Conservation (phyloP, 805 yeast species). For the Myxozyma neotropica region DNA sequence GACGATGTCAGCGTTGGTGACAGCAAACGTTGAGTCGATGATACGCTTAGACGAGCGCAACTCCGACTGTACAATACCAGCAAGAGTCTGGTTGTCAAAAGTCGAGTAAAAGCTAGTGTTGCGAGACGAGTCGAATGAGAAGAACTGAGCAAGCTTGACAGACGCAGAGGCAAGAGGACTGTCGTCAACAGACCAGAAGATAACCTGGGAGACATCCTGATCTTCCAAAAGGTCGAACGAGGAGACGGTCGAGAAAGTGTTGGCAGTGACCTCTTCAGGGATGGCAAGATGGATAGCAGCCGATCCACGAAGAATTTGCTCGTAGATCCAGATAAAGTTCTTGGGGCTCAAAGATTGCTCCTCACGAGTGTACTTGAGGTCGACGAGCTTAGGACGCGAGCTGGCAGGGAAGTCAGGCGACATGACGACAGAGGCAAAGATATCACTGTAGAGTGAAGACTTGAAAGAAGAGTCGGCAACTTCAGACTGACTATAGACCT, state of each 20-base stretch:
- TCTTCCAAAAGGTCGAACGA: slow-evolving; percentile 40
- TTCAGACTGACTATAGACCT: slow-evolving; percentile 45
- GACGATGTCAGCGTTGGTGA: slow-evolving; percentile 65
- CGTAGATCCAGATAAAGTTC: slow-evolving; percentile 31
- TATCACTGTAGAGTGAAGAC: slow-evolving; percentile 65
- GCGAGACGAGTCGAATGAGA: slow-evolving; percentile 59
- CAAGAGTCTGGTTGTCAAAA: slow-evolving; percentile 70
- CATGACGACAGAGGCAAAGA: slow-evolving; percentile 68
- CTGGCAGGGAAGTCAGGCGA: slow-evolving; percentile 36
- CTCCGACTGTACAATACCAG: slow-evolving; percentile 72
- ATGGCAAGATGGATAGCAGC: slow-evolving; percentile 30
- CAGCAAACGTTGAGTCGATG: slow-evolving; percentile 38
- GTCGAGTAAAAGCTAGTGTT: slow-evolving; percentile 60
- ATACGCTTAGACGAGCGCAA: slow-evolving; percentile 52
- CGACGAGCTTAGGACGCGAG: slow-evolving; percentile 35
- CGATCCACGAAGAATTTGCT: slow-evolving; percentile 32
- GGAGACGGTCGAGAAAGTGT: slow-evolving; percentile 35
- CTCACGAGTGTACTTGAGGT: slow-evolving; percentile 42
- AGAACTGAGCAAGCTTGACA: slow-evolving; percentile 65
- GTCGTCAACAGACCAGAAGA: slow-evolving; percentile 72
- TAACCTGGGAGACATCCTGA: slow-evolving; percentile 49
- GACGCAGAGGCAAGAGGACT: slow-evolving; percentile 58
- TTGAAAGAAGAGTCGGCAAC: slow-evolving; percentile 42
- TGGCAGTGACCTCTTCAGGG: slow-evolving; percentile 32
- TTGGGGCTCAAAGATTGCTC: slow-evolving; percentile 29